Percentiles rank a stretch among this genome's conserved stretches.
phyloP scores from a whole-genome alignment of 2,329 filamentous ascomycete genomes.

The Fusarium zealandicum region DNA sequence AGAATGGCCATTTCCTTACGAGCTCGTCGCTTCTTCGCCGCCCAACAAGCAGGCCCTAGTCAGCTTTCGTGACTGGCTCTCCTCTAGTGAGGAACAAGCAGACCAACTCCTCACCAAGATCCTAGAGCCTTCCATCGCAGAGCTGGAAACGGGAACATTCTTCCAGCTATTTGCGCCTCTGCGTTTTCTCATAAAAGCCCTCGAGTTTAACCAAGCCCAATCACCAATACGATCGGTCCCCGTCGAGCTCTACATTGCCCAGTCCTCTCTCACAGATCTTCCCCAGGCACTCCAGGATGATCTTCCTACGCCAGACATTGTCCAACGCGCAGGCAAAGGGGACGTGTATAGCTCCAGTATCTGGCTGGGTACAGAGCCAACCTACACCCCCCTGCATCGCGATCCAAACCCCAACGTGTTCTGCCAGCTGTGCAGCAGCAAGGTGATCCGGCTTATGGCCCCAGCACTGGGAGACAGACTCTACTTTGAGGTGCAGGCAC shows the following conservation, averaged over 20 bases:
- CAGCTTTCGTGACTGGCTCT: constrained; percentile 42
- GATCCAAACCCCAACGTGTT: constrained; percentile 97
- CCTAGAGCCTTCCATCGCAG: constrained; percentile 40
- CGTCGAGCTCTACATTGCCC: constrained; percentile 80
- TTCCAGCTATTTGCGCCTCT: constrained; percentile 68
- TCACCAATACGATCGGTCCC: constrained; percentile 29
- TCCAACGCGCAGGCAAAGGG: constrained; percentile 70
- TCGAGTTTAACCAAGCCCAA: constrained; percentile 54
- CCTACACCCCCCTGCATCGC: constrained; percentile 87
- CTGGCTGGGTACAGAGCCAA: constrained; percentile 88
- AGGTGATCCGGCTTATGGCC: constrained; percentile 74
- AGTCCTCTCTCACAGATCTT: constrained; percentile 75
- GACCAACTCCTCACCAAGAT: constrained; percentile 45
- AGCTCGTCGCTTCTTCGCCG: constrained; percentile 43
- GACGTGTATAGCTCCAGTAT: constrained; percentile 88
- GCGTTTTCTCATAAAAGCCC: constrained; percentile 66
- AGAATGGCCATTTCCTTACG: constrained; percentile 49
- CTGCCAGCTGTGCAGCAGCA: constrained; percentile 78
- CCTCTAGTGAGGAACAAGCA: constrained; percentile 35
- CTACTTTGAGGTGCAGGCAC: constrained; percentile 61
- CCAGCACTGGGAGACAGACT: constrained; percentile 69
- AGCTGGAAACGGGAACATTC: constrained; percentile 50
- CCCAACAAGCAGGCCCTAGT: constrained; percentile 26
- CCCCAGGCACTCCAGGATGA: constrained; percentile 69
- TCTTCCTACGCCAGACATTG: constrained; percentile 70